These are phyloP conservation scores for Hypholoma sublateritium DNA, from an alignment of 768 basidiomycete species.

Conservation along the genomic window DNA sequence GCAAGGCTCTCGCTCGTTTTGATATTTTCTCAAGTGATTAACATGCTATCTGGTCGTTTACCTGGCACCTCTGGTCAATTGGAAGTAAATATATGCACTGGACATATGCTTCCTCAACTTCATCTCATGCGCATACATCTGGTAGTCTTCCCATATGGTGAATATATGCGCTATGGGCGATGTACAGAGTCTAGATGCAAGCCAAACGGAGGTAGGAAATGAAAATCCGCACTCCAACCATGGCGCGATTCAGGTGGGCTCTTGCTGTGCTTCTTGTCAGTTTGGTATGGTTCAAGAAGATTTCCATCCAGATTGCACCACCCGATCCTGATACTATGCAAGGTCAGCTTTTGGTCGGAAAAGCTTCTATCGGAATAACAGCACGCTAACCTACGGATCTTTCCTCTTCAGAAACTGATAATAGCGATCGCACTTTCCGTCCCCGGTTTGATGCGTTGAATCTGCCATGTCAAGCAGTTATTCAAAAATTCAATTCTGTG, in stretches of 20 bases:
- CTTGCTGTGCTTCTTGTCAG: constrained; percentile 3
- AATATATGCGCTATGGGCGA: not conserved
- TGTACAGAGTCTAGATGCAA: constrained; percentile 2
- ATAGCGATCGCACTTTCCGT: constrained; percentile 7
- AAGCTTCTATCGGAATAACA: constrained; percentile 10
- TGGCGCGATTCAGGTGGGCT: constrained; percentile 14
- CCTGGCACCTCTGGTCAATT: constrained; percentile 14
- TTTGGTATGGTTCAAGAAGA: constrained; percentile 16
- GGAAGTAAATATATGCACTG: constrained; percentile 18
- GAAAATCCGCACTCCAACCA: constrained; percentile 1
- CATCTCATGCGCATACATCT: constrained; percentile 25
- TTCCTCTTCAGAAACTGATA: constrained; percentile 6
- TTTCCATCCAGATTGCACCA: constrained; percentile 19
- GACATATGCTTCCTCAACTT: constrained; percentile 14
- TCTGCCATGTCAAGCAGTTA: constrained; percentile 9
- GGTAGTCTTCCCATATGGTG: constrained; percentile 17
- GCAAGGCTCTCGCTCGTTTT: constrained; percentile 8
- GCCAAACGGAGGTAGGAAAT: constrained; percentile 7
- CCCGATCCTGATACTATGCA: constrained; percentile 13
- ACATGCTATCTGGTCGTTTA: constrained; percentile 9
- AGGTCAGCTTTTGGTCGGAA: constrained; percentile 13
- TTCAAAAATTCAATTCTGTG: constrained; percentile 7
- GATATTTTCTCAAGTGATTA: constrained; percentile 12
- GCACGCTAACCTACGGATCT: constrained; percentile 15
- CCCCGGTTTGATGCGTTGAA: constrained; percentile 9